A percentile compares a stretch with the other conserved stretches of the same genome.
Conservation (phyloP, 2,329 filamentous ascomycete species). For the Cladophialophora bantiana region DNA sequence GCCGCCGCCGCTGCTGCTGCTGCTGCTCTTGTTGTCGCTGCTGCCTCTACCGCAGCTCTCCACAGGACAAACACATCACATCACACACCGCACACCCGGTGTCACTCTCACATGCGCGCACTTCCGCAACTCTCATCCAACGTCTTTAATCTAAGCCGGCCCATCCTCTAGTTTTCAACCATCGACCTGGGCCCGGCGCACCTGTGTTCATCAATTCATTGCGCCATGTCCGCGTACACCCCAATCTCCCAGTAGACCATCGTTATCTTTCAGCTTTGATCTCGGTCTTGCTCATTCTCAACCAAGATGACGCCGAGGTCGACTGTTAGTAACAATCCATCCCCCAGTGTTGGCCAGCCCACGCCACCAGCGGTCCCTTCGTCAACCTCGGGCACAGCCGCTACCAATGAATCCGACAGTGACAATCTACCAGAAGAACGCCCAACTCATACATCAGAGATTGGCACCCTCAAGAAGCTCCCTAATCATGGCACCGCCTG, state of each 20-base stretch:
- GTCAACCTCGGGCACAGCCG: constrained; percentile 28
- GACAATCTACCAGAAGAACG: constrained; percentile 37
- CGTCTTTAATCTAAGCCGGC: neutral
- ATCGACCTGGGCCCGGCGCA: neutral
- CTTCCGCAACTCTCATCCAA: neutral
- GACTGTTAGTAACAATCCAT: constrained; percentile 27
- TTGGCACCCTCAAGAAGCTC: constrained; percentile 53
- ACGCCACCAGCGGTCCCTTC: constrained; percentile 34
- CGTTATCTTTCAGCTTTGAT: neutral
- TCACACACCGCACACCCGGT: constrained; percentile 13
- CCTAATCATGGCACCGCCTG: constrained; percentile 58
- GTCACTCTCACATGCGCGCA: neutral
- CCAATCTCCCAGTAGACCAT: constrained; percentile 9
- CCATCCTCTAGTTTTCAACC: neutral
- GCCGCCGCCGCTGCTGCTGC: neutral
- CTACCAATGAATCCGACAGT: constrained; percentile 35
- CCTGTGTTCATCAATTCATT: neutral
- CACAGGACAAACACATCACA: neutral
- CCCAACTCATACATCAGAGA: constrained; percentile 47
- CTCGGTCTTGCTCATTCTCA: neutral
- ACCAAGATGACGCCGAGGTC: constrained; percentile 32
- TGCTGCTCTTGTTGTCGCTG: neutral
- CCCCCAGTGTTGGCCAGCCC: constrained; percentile 35
- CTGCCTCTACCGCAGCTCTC: neutral
- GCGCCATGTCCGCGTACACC: constrained; percentile 15